Percentiles rank a stretch among this genome's conserved stretches.
Conservation (phyloP, 345 rosid species). For the Rhizophora apiculata region DNA sequence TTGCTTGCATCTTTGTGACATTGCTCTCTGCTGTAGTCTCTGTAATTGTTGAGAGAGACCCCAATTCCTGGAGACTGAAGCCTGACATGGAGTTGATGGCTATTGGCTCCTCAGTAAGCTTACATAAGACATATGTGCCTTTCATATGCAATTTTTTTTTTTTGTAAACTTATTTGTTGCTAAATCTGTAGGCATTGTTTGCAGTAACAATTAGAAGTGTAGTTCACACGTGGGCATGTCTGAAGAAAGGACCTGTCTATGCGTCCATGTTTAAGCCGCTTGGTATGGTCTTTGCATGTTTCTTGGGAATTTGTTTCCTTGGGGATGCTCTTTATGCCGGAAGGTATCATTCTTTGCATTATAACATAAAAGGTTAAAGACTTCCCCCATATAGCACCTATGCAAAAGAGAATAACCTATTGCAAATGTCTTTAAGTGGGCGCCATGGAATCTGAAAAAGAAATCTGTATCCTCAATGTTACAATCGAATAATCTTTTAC, state of each 20-base stretch:
- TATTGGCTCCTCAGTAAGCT: slow-evolving; percentile 10
- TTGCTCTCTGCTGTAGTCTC: slow-evolving; percentile 23
- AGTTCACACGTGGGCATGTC: slow-evolving; percentile 30
- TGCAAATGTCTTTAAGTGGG: too few species aligned
- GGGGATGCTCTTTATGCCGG: slow-evolving; percentile 38
- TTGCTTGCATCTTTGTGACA: slow-evolving; percentile 19
- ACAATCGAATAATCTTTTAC: too few species aligned
- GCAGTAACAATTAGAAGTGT: slow-evolving; percentile 17
- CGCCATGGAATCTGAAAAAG: too few species aligned
- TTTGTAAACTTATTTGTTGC: neutral
- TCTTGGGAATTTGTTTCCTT: slow-evolving; percentile 33
- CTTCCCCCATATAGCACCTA: too few species aligned
- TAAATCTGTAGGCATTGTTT: slow-evolving; percentile 27
- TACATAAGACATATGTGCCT: neutral
- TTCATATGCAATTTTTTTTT: neutral
- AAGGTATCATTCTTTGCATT: slow-evolving; percentile 19
- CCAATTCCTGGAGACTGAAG: slow-evolving; percentile 20
- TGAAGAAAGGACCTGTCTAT: slow-evolving; percentile 26
- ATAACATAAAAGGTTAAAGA: too few species aligned
- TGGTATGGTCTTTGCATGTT: slow-evolving; percentile 28
- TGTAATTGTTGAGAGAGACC: slow-evolving; percentile 23
- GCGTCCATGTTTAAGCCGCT: slow-evolving; percentile 28
- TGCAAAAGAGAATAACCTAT: too few species aligned
- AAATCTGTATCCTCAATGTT: too few species aligned
- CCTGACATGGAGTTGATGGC: slow-evolving; percentile 15